phyloP scores from a whole-genome alignment of 2,329 filamentous ascomycete species.

The Botrytis paeoniae region DNA sequence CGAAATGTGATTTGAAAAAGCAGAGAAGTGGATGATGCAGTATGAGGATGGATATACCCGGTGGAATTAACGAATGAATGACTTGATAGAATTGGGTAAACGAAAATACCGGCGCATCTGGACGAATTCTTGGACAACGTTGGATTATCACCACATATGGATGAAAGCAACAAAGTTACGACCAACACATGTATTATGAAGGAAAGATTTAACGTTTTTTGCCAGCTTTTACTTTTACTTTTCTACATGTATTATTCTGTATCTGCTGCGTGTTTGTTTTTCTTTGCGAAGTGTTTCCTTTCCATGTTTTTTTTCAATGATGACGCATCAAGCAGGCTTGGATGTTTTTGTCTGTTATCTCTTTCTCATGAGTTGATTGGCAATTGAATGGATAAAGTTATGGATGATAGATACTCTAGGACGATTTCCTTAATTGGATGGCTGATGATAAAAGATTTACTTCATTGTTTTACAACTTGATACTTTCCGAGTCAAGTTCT shows the following conservation, averaged over 20 bases:
- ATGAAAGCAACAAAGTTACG: background rate
- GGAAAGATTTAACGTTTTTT: background rate
- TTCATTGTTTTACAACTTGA: background rate
- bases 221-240: conserved; percentile 1
- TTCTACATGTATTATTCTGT: conserved; percentile 4
- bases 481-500: background rate
- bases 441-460: conserved; percentile 1
- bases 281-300: background rate
- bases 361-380: background rate
- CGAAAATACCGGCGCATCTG: conserved; percentile 2
- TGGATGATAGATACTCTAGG: background rate
- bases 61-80: conserved; percentile 4
- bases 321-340: conserved; percentile 10
- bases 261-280: background rate
- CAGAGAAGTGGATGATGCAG: background rate
- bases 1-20: conserved; percentile 9
- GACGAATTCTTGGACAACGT: background rate
- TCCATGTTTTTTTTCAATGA: background rate
- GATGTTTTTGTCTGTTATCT: background rate
- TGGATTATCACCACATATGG: background rate
- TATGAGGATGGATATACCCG: conserved; percentile 13
- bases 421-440: background rate
- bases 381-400: background rate
- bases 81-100: background rate
- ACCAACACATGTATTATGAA: conserved; percentile 13